phyloP scores from a whole-genome alignment of 768 basidiomycete species.

The Tricholoma saponaceum region DNA sequence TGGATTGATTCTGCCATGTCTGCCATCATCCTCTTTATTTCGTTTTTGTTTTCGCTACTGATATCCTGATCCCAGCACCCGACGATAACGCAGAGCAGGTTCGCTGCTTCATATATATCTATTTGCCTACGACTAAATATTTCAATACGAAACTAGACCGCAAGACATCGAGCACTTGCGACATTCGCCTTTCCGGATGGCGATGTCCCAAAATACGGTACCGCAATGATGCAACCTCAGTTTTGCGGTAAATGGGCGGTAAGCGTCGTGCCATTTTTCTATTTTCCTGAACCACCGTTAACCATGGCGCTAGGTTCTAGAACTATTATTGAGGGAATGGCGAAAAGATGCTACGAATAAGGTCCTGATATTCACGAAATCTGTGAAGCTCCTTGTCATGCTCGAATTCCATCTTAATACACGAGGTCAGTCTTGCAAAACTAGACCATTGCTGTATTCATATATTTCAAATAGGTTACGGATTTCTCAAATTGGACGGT shows the following conservation, averaged over 20 bases:
- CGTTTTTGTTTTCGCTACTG: not conserved
- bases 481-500: conserved; percentile 80
- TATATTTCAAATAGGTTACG: conserved; percentile 34
- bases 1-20: conserved; percentile 80
- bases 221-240: conserved; percentile 56
- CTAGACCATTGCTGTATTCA: not conserved
- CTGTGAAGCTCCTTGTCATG: conserved; percentile 86
- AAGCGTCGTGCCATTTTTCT: conserved; percentile 19
- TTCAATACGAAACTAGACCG: conserved; percentile 8
- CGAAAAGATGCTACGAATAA: conserved; percentile 69
- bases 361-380: conserved; percentile 91
- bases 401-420: conserved; percentile 69
- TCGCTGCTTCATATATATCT: conserved; percentile 1
- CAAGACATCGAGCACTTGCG: conserved; percentile 57
- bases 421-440: conserved; percentile 34
- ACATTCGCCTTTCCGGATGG: conserved; percentile 60
- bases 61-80: conserved; percentile 41
- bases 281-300: not conserved
- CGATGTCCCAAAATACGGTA: conserved; percentile 52
- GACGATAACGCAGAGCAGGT: conserved; percentile 71
- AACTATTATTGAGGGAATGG: conserved; percentile 62
- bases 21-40: not conserved
- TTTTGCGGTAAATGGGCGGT: conserved; percentile 88
- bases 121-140: not conserved
- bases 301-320: conserved; percentile 51